Evolutionary conservation across 768 basidiomycete genomes (phyloP).

Genomic region (Tylopilus sp.): DNA sequence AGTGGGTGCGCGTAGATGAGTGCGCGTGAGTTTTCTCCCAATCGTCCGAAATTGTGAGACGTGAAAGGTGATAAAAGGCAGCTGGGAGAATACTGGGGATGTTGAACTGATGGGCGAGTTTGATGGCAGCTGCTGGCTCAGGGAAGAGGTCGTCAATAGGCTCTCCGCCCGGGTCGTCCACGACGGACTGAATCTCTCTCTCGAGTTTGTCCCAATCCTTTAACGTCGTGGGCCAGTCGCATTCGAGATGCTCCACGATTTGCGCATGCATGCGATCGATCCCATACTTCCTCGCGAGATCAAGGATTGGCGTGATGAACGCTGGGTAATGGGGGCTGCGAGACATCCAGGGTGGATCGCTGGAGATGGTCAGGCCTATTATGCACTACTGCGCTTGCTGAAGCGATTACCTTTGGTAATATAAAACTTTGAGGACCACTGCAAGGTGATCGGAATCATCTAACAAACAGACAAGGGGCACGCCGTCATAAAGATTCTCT

Average conservation of each 20-base stretch:
- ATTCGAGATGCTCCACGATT: constrained; percentile 3
- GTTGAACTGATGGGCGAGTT: constrained; percentile 40
- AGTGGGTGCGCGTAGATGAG: not conserved
- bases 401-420: constrained; percentile 8
- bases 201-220: constrained; percentile 12
- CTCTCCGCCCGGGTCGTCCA: no score
- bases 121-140: constrained; percentile 33
- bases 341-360: constrained; percentile 4
- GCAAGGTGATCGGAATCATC: constrained; percentile 10
- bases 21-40: constrained; percentile 11
- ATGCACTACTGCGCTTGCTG: no score
- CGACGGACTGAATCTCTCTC: not conserved
- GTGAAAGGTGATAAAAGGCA: constrained; percentile 47
- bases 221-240: constrained; percentile 12
- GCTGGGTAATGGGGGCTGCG: not conserved
- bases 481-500: not conserved
- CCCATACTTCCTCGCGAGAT: constrained; percentile 8
- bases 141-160: constrained; percentile 8
- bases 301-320: constrained; percentile 6
- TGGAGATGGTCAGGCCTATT: no score
- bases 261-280: constrained; percentile 7
- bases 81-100: constrained; percentile 44
- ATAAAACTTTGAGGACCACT: constrained; percentile 6
- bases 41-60: constrained; percentile 15
- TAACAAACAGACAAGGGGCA: constrained; percentile 3